Percentiles rank a stretch among this genome's conserved stretches.
Conservation (phyloP, 1,284 basidiomycete genomes). For the Boletus calvinii region DNA sequence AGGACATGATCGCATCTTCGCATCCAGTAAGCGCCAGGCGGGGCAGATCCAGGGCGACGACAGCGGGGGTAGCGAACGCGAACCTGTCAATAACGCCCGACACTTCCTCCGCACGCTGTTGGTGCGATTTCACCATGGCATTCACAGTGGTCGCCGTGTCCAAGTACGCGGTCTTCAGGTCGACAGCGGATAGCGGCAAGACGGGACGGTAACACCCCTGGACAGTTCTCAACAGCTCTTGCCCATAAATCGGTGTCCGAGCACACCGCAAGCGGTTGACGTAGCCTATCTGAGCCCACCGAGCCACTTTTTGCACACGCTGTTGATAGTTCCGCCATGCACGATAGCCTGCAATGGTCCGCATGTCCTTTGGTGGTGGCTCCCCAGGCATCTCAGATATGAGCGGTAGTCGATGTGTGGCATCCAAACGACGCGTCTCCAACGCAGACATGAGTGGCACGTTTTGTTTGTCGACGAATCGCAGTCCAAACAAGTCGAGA, state of each 20-base stretch:
- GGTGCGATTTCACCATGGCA: constrained; percentile 63
- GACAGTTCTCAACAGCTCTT: constrained; percentile 55
- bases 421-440: constrained; percentile 65
- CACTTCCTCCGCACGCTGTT: constrained; percentile 58
- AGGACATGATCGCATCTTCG: constrained; percentile 35
- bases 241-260: constrained; percentile 60
- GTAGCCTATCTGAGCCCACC: constrained; percentile 72
- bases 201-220: constrained; percentile 48
- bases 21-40: constrained; percentile 53
- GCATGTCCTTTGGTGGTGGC: constrained; percentile 67
- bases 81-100: constrained; percentile 67
- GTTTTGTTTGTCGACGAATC: constrained; percentile 56
- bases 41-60: constrained; percentile 76
- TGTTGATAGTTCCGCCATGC: constrained; percentile 57
- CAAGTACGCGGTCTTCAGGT: constrained; percentile 40
- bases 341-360: constrained; percentile 75
- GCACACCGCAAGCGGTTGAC: constrained; percentile 78
- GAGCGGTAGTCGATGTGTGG: constrained; percentile 63
- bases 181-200: constrained; percentile 53
- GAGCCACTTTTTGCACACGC: constrained; percentile 53
- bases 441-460: constrained; percentile 53
- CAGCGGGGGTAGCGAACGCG: constrained; percentile 81
- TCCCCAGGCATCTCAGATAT: constrained; percentile 55
- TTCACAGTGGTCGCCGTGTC: constrained; percentile 45
- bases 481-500: constrained; percentile 66